Evolutionary conservation across 768 basidiomycete genomes (phyloP).

Genomic region (Tylopilus vinaceipallidus): DNA sequence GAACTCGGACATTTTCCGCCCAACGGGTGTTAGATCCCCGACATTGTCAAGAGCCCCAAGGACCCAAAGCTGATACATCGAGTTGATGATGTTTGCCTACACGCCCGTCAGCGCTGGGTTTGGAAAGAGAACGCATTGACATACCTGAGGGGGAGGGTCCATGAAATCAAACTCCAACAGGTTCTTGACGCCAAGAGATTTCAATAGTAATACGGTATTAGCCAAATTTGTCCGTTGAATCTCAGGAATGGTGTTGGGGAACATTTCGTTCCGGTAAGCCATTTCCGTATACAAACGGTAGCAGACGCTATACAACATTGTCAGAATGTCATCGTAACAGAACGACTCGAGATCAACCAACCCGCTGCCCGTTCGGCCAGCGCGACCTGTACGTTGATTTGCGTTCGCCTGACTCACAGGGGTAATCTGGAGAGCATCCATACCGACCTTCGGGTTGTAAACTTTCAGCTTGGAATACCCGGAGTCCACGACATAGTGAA

Average conservation of each 20-base stretch:
- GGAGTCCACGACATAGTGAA: conserved; percentile 93
- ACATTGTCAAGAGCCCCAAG: conserved; percentile 96
- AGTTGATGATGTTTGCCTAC: conserved; percentile 95
- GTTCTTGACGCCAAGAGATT: conserved; percentile 96
- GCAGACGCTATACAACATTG: conserved; percentile 62
- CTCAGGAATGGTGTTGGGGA: conserved; percentile 94
- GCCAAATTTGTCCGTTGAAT: conserved; percentile 98
- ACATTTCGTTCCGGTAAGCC: conserved; percentile 94
- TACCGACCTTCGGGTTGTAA: conserved; percentile 98
- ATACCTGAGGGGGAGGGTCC: conserved; percentile 99
- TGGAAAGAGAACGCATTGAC: conserved; percentile 1
- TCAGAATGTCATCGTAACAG: conserved; percentile 1
- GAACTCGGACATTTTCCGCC: conserved; percentile 98
- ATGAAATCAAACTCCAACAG: conserved; percentile 98
- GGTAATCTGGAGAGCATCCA: conserved; percentile 99
- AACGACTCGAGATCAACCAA: conserved; percentile 36
- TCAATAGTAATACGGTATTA: conserved; percentile 92
- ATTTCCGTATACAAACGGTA: conserved; percentile 97
- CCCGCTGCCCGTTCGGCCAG: conserved; percentile 96
- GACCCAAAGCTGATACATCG: conserved; percentile 99
- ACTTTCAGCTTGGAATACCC: conserved; percentile 98
- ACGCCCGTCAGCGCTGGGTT: background rate
- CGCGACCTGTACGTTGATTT: conserved; percentile 92
- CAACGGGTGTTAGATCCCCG: conserved; percentile 90
- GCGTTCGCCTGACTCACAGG: conserved; percentile 99